Base-by-base conservation (phyloP, 2,329 filamentous ascomycete genomes). In the Aspergillus quadricinctus region DNA sequence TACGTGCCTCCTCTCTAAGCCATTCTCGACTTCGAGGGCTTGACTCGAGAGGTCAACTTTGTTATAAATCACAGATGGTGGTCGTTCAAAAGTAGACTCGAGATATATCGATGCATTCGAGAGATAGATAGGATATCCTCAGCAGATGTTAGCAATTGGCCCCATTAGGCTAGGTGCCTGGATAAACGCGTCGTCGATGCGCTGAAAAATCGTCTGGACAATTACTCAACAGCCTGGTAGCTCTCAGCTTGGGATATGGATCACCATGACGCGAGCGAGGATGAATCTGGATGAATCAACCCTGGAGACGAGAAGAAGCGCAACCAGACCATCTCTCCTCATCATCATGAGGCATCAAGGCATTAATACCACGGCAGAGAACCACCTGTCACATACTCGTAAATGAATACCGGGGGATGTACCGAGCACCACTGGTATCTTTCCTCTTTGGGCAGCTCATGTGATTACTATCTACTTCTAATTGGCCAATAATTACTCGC, bases 321-420 rank as follows among this genome's bases (percentile, higher is more conserved):
- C 29, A 31, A 31, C 29, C 28, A 3, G 28, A 29, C 28, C 3
- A 29, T 31, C 29, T 10, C 29, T 14, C 29, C 27, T 28, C 7
- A n/a, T 43, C 31, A 52, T 35, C 11, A 21, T 55, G 28, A 64
- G 61, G 62, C 59, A 17, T 19, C 49, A 50, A 58, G 61, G 61
- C 60, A 62, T 17, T 31, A 35, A 60, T 61, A 63, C 60, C 9
- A 9, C 17, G 4, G n/a, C 25, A 23, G 31, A 54, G 50, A 9
- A 29, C 19, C 6, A 5, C 4, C 37, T 11, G 58, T 57, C 54
- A 49, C 45, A 54, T 6, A 17, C 23, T 25, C 14, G 43, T 23
- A 25, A 46, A 27, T 25, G 19, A 55, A 62, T 62, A 62, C 63
- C 60, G 61, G 60, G 61, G 60, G 57, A 64, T 60, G 54, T 48